Evolutionary conservation across 176 grass and related monocot species (phyloP), one percentile per base, ranked within the genome.

Genomic region (Tillandsia fasciculata): DNA sequence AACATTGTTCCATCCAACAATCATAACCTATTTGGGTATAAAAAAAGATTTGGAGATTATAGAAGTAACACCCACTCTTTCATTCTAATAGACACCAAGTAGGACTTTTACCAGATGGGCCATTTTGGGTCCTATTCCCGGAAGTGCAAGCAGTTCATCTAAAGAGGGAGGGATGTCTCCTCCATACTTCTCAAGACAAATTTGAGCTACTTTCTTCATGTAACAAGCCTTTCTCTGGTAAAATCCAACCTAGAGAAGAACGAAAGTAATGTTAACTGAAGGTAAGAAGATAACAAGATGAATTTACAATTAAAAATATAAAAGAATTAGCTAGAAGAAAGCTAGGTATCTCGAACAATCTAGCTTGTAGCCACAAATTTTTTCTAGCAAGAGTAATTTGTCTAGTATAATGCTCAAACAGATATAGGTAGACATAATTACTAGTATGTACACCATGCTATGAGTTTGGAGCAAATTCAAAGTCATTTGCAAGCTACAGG

Each of bases 101-200:
- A 75, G 3, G 78, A 18, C 53, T 15, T 15, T 61, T 87, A 97
- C 93, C 84, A 97, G 58, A 80, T 97, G 89, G 14, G 93, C 93
- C 82, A 97, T 97, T 92, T 97, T 97, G 52, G 93, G 86, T 48
- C 93, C 93, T 78, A 97, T 75, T 83, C 93, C 93, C 67, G 82
- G 91, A 13, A 97, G 71, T 53, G 89, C 81, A 83, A 97, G 89
- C 29, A 97, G 74, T 63, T 83, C 89, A 23, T 79, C 66, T 72
- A 97, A 78, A 74, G 86, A 81, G 74, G 75, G 74, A 15, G 93
- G 93, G 65, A 92, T 97, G 53, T 97, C 93, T 68, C 93, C 93
- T 76, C 72, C 83, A 71, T 89, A 92, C 56, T 73, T 85, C 58
- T 97, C 79, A 23, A 97, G 79, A 80, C 93, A 97, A 70, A 86